These are phyloP conservation scores for Globisporangium polare DNA, from an alignment of 352 stramenopile genomes.

Conservation along the genomic window DNA sequence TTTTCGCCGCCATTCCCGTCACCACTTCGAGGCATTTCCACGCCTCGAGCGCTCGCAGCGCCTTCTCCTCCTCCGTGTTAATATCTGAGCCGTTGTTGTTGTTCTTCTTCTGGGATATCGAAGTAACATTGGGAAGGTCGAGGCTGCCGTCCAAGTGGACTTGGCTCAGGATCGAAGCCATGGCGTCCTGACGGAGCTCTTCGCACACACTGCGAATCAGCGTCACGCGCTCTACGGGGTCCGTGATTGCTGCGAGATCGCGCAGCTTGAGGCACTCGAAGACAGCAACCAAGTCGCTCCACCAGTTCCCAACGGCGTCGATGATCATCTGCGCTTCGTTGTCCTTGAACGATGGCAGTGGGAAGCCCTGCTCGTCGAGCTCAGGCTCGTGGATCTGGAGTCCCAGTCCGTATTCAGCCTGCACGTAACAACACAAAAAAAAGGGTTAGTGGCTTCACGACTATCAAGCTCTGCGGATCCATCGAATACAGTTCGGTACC, in stretches of 20 bases:
- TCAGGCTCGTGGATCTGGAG: constrained; percentile 6
- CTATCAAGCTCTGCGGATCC: no score
- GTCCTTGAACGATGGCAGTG: not conserved
- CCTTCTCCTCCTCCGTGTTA: constrained; percentile 16
- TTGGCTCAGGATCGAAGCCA: constrained; percentile 23
- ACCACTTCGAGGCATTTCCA: constrained; percentile 72
- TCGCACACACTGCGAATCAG: constrained; percentile 45
- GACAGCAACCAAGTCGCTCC: constrained; percentile 48
- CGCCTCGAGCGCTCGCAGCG: constrained; percentile 48
- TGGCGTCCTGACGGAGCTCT: constrained; percentile 26
- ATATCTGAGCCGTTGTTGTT: not conserved
- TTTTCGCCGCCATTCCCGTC: constrained; percentile 26
- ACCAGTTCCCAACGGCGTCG: constrained; percentile 59
- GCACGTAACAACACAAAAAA: no score
- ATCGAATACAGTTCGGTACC: constrained; percentile 22
- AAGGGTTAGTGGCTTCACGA: no score
- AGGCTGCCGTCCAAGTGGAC: constrained; percentile 45
- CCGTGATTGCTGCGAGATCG: constrained; percentile 17
- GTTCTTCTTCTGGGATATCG: not conserved
- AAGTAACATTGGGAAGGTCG: constrained; percentile 5
- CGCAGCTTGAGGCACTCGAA: constrained; percentile 30
- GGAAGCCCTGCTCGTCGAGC: not conserved
- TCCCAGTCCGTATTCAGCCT: constrained; percentile 10
- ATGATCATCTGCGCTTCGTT: constrained; percentile 36
- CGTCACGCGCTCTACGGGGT: constrained; percentile 29